Evolutionary conservation across 805 yeast species (phyloP).

Genomic region (Candida multigemmis): DNA sequence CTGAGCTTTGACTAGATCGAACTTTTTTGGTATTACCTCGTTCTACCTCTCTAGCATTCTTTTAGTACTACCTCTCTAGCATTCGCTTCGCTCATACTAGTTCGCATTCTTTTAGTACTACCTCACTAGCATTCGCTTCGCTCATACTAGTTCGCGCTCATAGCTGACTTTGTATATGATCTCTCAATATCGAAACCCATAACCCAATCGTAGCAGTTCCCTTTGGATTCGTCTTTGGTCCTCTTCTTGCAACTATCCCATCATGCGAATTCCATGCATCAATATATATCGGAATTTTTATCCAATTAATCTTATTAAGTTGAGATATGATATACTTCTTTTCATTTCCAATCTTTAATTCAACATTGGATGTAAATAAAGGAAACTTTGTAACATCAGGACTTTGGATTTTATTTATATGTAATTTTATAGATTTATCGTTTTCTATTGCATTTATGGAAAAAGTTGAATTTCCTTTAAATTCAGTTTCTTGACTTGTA

Average conservation of each 20-base stretch:
- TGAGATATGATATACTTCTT: conserved; percentile 36
- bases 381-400: conserved; percentile 14
- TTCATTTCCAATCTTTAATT: conserved; percentile 25
- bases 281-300: conserved; percentile 65
- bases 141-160: too few relatives aligned
- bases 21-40: too few relatives aligned
- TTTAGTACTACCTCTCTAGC: too few relatives aligned
- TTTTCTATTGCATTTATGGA: too few relatives aligned
- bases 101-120: too few relatives aligned
- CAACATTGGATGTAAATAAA: conserved; percentile 14
- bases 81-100: too few relatives aligned
- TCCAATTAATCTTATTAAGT: conserved; percentile 64
- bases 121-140: too few relatives aligned
- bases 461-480: too few relatives aligned
- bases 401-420: conserved; percentile 8
- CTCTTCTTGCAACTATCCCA: conserved; percentile 73
- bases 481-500: too few relatives aligned
- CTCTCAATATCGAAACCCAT: conserved; percentile 35
- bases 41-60: too few relatives aligned
- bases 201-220: conserved; percentile 46
- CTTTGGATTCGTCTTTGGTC: conserved; percentile 39
- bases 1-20: too few relatives aligned
- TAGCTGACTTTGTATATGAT: conserved; percentile 15
- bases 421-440: conserved; percentile 10
- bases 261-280: conserved; percentile 78